Conservation (phyloP, 176 grass and related monocot genomes). For the Elymus sibiricus region DNA sequence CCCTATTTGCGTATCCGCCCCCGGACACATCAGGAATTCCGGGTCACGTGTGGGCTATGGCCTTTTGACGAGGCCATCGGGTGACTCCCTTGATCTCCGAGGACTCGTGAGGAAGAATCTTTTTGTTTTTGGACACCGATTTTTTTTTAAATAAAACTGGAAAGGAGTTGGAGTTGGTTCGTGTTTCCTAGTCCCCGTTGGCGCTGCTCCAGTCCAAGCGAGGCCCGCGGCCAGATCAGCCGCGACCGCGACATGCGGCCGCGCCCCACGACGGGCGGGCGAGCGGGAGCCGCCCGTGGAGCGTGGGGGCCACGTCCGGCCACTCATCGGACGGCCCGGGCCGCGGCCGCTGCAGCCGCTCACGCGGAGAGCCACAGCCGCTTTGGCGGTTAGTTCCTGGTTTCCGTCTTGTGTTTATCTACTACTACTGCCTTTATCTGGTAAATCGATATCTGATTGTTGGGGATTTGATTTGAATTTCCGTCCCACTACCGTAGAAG, state of each 20-base stretch:
- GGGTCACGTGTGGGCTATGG: neutral
- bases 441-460: neutral
- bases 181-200: neutral
- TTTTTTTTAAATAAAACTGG: neutral
- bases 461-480: slow-evolving; percentile 2
- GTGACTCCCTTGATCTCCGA: neutral
- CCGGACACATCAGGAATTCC: neutral
- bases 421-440: slow-evolving; percentile 1
- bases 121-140: neutral
- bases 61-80: neutral
- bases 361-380: slow-evolving; percentile 54
- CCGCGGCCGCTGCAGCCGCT: slow-evolving; percentile 20
- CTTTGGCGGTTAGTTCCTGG: neutral
- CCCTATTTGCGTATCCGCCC: neutral
- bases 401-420: neutral
- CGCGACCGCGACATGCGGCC: slow-evolving; percentile 19
- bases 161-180: neutral
- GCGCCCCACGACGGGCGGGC: slow-evolving; percentile 4
- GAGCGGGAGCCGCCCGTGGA: slow-evolving; percentile 39
- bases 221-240: slow-evolving; percentile 41
- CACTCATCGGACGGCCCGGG: neutral
- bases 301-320: neutral
- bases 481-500: neutral
- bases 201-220: neutral
- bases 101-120: neutral